Base-by-base conservation (phyloP, 768 basidiomycete species). In the Xanthoconium stramineum region DNA sequence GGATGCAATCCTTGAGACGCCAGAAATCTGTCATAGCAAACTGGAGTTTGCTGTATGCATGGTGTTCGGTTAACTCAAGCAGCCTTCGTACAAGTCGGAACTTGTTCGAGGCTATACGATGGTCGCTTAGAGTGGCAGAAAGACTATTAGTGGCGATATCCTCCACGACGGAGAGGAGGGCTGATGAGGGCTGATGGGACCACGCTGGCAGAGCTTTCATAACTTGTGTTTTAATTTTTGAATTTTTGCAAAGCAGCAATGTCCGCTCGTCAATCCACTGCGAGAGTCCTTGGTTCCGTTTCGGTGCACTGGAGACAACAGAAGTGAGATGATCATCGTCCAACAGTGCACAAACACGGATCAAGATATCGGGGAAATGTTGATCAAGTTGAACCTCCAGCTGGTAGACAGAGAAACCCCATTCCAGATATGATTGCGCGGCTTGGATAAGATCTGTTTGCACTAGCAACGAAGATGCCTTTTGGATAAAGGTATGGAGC, bases 1-100 rank as follows among this genome's bases (percentile, higher is more conserved):
- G 90, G 42, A 94, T 86, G 64, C 81, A 86, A 24, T 84, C 83
- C 66, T 92, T 93, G 65, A 96, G 73, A 38, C 84, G 80, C 94
- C 94, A 97, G 68, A 95, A 94, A 60, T 88, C 84, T 10, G 75
- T 75, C 50, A 74, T 72, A 0, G 81, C 74, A 53, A 89, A 90
- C 30, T 76, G 74, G 8, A 69, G 67, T 52, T 73, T 69, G 14
- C 74, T 69, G 46, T 80, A 77, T 11, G 72, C 65, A 5, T 71
- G 66, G 14, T 69, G 65, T 7, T 70, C 62, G 3, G 82, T 75
- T 55, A 80, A 72, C 20, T 83, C 79, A 3, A 76, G 75, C n/a
- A 94, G 71, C 47, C 80, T 80, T 32, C 85, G 82, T 28, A 88
- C 88, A 20, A 91, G 68, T 15, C 87, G 80, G 67, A 94, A 93